A percentile compares a stretch with the other conserved stretches of the same genome.
These are phyloP conservation scores for Geranomyces michiganensis DNA, from an alignment of 192 early-diverging fungal species.

Conservation along the genomic window DNA sequence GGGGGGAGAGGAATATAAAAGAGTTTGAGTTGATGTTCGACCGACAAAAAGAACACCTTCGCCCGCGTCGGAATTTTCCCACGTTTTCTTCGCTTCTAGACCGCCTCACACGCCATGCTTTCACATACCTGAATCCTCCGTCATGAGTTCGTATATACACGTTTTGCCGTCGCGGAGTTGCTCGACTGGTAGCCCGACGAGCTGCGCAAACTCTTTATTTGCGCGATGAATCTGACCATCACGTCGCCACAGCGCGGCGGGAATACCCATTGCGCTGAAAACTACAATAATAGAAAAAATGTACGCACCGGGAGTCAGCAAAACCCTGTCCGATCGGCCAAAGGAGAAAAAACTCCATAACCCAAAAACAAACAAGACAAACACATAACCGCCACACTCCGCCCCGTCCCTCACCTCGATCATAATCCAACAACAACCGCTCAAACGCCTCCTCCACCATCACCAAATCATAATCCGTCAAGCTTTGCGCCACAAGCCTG, in stretches of 20 bases:
- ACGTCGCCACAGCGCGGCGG: conserved; percentile 93
- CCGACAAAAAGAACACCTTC: no score
- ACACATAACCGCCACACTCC: no score
- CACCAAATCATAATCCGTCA: conserved; percentile 93
- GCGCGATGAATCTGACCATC: conserved; percentile 97
- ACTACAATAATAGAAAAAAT: no score
- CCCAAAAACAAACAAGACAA: no score
- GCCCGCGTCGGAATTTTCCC: no score
- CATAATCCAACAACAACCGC: conserved; percentile 91
- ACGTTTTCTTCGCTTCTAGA: no score
- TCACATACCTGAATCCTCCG: conserved; percentile 74
- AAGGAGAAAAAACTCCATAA: no score
- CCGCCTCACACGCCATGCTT: no score
- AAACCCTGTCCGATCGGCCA: no score
- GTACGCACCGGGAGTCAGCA: no score
- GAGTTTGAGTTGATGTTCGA: no score
- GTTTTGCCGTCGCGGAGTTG: conserved; percentile 73
- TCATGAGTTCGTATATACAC: conserved; percentile 70
- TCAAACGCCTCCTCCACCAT: conserved; percentile 97
- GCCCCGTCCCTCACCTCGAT: conserved; percentile 54
- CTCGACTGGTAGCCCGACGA: conserved; percentile 84
- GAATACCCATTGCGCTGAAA: conserved; percentile 93
- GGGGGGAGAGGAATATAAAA: no score
- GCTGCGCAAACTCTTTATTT: conserved; percentile 90
- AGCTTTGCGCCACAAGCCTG: conserved; percentile 79